These are phyloP conservation scores for Apiospora rasikravindrae DNA, from an alignment of 2,329 filamentous ascomycete genomes.

Conservation along the genomic window DNA sequence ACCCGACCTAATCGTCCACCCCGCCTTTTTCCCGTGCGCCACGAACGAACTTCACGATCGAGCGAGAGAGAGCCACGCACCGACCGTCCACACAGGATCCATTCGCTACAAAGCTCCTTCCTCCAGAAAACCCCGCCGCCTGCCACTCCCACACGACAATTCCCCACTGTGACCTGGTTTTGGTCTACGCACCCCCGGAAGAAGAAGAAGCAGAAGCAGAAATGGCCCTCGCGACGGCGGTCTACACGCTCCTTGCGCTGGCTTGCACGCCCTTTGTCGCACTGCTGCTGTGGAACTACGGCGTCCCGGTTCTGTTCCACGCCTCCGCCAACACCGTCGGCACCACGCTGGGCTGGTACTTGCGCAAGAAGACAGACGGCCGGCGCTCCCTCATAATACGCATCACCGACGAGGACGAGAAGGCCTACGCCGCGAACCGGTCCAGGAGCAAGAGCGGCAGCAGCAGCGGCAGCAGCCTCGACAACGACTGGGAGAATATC, in stretches of 20 bases:
- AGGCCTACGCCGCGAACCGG: conserved; percentile 32
- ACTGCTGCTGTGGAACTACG: conserved; percentile 36
- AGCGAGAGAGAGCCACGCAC: background rate
- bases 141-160: background rate
- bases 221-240: conserved; percentile 34
- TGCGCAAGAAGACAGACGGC: conserved; percentile 68
- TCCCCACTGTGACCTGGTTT: conserved; percentile 29
- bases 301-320: conserved; percentile 41
- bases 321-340: conserved; percentile 47
- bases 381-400: conserved; percentile 63
- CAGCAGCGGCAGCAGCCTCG: conserved; percentile 41
- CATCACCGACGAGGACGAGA: conserved; percentile 52
- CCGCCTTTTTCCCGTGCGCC: conserved; percentile 6
- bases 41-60: background rate
- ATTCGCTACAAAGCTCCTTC: background rate
- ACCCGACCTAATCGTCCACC: background rate
- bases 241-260: conserved; percentile 33
- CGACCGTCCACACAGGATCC: background rate
- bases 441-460: conserved; percentile 40
- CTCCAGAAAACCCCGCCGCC: background rate
- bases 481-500: conserved; percentile 75
- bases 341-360: conserved; percentile 60
- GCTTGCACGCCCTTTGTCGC: conserved; percentile 35
- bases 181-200: background rate
- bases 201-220: conserved; percentile 5